Evolutionary conservation across 805 yeast genomes (phyloP).

Genomic region (Saccharomycopsis sp.): DNA sequence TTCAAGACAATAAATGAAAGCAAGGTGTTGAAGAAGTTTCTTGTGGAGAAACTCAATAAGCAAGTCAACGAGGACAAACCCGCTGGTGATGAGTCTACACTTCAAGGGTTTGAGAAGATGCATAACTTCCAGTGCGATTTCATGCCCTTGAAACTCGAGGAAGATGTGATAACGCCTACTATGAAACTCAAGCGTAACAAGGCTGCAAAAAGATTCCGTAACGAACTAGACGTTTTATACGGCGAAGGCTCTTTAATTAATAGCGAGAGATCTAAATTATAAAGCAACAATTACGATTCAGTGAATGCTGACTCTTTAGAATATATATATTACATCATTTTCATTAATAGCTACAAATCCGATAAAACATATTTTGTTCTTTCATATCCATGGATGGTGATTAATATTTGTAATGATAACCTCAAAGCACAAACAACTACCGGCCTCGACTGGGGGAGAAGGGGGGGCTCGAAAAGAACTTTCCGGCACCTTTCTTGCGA

Average conservation of each 20-base stretch:
- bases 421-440: too few relatives aligned
- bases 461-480: too few relatives aligned
- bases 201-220: conserved; percentile 33
- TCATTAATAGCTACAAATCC: too few relatives aligned
- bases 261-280: conserved; percentile 2
- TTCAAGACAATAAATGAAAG: conserved; percentile 31
- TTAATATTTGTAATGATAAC: too few relatives aligned
- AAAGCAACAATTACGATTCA: too few relatives aligned
- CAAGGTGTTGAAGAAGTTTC: conserved; percentile 28
- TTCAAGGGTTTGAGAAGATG: conserved; percentile 46
- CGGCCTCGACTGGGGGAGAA: too few relatives aligned
- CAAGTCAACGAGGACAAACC: conserved; percentile 4
- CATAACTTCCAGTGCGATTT: conserved; percentile 37
- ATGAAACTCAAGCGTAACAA: conserved; percentile 37
- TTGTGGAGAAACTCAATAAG: conserved; percentile 20
- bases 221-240: conserved; percentile 35
- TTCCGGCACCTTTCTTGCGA: too few relatives aligned
- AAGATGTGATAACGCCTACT: conserved; percentile 52
- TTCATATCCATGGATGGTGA: too few relatives aligned
- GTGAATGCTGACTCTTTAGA: too few relatives aligned
- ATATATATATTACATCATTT: too few relatives aligned
- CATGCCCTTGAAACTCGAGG: conserved; percentile 46
- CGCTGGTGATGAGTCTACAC: conserved; percentile 6
- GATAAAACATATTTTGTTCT: too few relatives aligned
- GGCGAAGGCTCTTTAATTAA: conserved; percentile 31